Conservation (phyloP, 2,329 filamentous ascomycete species). For the Trichophyton simii region DNA sequence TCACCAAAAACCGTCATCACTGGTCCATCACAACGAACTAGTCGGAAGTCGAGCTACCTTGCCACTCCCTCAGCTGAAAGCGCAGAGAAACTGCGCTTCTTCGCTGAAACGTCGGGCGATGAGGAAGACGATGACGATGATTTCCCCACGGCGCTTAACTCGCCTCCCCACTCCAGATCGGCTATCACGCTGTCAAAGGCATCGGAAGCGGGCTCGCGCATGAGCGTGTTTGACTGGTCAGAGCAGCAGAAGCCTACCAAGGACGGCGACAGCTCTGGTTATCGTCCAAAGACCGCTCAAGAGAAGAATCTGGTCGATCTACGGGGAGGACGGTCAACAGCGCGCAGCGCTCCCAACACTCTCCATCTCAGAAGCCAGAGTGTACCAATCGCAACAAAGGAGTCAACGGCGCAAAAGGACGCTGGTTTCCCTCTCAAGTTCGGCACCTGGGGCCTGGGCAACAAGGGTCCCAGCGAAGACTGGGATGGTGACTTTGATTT, state of each 20-base stretch:
- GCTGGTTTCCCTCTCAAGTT: conserved; percentile 44
- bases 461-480: conserved; percentile 53
- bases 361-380: conserved; percentile 55
- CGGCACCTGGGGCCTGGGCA: conserved; percentile 54
- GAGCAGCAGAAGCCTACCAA: conserved; percentile 45
- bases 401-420: conserved; percentile 37
- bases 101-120: background rate
- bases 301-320: conserved; percentile 47
- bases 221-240: conserved; percentile 48
- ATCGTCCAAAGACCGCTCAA: conserved; percentile 50
- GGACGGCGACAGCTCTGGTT: conserved; percentile 40
- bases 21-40: background rate
- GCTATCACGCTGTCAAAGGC: conserved; percentile 7
- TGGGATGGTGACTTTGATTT: conserved; percentile 60
- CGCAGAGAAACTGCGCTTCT: background rate
- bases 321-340: conserved; percentile 44
- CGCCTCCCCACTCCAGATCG: conserved; percentile 4
- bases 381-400: conserved; percentile 44
- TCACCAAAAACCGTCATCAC: background rate
- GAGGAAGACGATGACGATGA: background rate
- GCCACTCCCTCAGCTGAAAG: background rate
- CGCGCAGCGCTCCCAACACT: conserved; percentile 46
- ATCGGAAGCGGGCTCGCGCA: conserved; percentile 3
- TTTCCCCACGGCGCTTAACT: background rate
- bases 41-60: background rate